phyloP scores from a whole-genome alignment of 129 eudicot genomes.

The Cynara cardunculus region DNA sequence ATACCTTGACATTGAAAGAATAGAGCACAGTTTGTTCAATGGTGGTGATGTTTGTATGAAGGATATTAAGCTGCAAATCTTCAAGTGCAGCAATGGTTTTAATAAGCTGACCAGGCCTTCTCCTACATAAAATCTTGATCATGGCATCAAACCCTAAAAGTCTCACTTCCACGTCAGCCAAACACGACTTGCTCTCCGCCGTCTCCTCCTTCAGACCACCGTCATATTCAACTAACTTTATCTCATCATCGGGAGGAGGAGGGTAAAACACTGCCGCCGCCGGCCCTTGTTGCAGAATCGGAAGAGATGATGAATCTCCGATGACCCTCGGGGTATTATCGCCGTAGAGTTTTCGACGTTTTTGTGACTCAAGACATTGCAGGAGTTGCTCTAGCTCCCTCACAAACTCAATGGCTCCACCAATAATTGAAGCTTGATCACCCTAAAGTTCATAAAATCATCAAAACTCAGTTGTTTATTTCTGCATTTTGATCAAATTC shows the following conservation, averaged over 20 bases:
- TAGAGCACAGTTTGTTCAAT: slow-evolving; percentile 96
- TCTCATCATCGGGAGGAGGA: slow-evolving; percentile 36
- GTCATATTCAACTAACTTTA: slow-evolving; percentile 46
- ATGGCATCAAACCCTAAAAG: slow-evolving; percentile 78
- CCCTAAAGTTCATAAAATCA: slow-evolving; percentile 43
- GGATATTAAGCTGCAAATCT: slow-evolving; percentile 79
- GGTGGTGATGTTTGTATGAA: slow-evolving; percentile 87
- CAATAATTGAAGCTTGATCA: slow-evolving; percentile 91
- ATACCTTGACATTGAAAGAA: slow-evolving; percentile 92
- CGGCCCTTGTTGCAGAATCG: slow-evolving; percentile 32
- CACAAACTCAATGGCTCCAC: slow-evolving; percentile 96
- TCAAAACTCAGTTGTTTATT: not conserved
- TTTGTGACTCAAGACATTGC: slow-evolving; percentile 95
- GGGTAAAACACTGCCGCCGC: slow-evolving; percentile 27
- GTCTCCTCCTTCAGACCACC: slow-evolving; percentile 58
- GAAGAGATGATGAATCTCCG: slow-evolving; percentile 40
- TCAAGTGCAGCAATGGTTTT: slow-evolving; percentile 77
- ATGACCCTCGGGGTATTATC: slow-evolving; percentile 40
- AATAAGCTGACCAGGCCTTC: slow-evolving; percentile 89
- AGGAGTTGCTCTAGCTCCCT: slow-evolving; percentile 88
- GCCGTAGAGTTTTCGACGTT: slow-evolving; percentile 72
- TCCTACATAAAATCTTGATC: slow-evolving; percentile 85
- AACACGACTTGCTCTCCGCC: slow-evolving; percentile 83
- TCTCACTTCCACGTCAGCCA: slow-evolving; percentile 93
- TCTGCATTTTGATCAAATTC: not conserved